Percentiles rank a stretch among this genome's conserved stretches.
phyloP scores from a whole-genome alignment of 768 basidiomycete genomes.

The Mycena chlorophos region DNA sequence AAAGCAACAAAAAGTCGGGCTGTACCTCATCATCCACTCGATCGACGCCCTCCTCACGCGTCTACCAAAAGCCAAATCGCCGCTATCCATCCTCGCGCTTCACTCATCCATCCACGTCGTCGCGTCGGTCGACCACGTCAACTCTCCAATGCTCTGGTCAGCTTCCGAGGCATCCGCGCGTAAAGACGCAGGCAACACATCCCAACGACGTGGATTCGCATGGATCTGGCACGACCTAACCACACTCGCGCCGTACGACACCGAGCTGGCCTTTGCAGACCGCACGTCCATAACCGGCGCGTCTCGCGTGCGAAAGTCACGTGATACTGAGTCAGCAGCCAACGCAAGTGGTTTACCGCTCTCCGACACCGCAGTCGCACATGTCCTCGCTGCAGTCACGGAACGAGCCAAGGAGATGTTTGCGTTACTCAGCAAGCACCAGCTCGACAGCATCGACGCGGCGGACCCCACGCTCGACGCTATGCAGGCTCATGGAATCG shows the following conservation, averaged over 20 bases:
- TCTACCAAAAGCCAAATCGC: constrained; percentile 57
- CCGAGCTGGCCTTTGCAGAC: constrained; percentile 69
- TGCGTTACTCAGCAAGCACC: constrained; percentile 62
- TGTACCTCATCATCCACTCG: constrained; percentile 87
- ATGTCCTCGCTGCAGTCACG: constrained; percentile 85
- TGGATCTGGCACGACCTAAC: constrained; percentile 93
- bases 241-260: constrained; percentile 79
- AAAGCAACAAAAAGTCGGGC: constrained; percentile 37
- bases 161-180: constrained; percentile 61
- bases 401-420: constrained; percentile 86
- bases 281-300: constrained; percentile 62
- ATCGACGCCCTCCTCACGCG: constrained; percentile 79
- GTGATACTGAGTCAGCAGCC: constrained; percentile 32
- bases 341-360: constrained; percentile 44
- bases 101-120: constrained; percentile 77
- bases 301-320: constrained; percentile 38
- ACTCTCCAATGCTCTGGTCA: constrained; percentile 82
- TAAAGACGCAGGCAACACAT: constrained; percentile 37
- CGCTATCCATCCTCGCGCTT: constrained; percentile 71
- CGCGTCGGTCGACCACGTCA: constrained; percentile 86
- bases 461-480: constrained; percentile 36
- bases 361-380: constrained; percentile 75
- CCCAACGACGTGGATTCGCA: constrained; percentile 52
- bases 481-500: constrained; percentile 55
- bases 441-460: constrained; percentile 59